These are phyloP conservation scores for Erysimum cheiranthoides DNA, from an alignment of 345 rosid species.

Conservation along the genomic window DNA sequence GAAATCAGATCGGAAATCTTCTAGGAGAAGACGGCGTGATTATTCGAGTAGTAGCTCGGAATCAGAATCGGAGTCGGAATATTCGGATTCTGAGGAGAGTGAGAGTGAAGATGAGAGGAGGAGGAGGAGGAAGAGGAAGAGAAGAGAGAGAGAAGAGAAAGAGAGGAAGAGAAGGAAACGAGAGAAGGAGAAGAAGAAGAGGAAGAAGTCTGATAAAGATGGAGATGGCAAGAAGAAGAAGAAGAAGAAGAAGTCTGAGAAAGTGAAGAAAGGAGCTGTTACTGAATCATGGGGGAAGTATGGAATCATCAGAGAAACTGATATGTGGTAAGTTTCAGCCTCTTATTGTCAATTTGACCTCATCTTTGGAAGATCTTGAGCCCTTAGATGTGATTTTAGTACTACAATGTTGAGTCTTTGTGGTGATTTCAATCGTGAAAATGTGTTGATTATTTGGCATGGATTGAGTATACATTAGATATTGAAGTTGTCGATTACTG, in stretches of 20 bases:
- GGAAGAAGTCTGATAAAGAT: constrained; percentile 26
- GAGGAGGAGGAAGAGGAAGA: constrained; percentile 53
- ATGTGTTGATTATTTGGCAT: neutral
- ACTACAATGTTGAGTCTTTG: neutral
- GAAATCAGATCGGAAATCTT: constrained; percentile 49
- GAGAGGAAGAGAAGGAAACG: constrained; percentile 35
- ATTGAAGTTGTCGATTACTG: constrained; percentile 17
- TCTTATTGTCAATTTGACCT: neutral
- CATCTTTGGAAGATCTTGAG: neutral
- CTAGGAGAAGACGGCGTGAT: constrained; percentile 45
- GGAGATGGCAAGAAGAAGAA: constrained; percentile 45
- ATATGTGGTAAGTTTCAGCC: constrained; percentile 75
- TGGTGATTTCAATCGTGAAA: neutral
- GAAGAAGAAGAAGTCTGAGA: constrained; percentile 59
- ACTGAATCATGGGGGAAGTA: constrained; percentile 95
- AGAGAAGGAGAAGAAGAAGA: constrained; percentile 43
- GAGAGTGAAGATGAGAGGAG: constrained; percentile 47
- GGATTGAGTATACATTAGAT: neutral
- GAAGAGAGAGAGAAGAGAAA: constrained; percentile 42
- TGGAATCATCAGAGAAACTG: constrained; percentile 92
- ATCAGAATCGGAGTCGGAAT: constrained; percentile 51
- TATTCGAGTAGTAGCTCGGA: constrained; percentile 46
- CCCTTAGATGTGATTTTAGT: neutral
- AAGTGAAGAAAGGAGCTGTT: constrained; percentile 80
- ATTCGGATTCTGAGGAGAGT: constrained; percentile 55